These are phyloP conservation scores for Agapanthus africanus DNA, from an alignment of 106 monocot genomes.

Conservation along the genomic window DNA sequence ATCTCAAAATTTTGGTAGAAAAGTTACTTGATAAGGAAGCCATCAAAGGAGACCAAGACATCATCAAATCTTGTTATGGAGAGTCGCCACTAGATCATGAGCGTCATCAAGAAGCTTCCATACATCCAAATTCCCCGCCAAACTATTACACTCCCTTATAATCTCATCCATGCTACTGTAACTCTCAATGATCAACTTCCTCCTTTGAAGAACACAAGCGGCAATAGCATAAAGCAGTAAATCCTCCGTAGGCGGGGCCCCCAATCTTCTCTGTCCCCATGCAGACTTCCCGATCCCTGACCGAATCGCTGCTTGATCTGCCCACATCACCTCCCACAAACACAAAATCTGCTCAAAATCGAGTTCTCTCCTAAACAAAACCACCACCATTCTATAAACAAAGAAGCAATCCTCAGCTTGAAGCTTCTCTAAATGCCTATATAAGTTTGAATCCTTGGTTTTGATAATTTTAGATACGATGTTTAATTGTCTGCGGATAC, in stretches of 20 bases:
- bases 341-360: constrained; percentile 77
- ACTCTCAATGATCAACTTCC: constrained; percentile 77
- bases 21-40: background rate
- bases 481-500: constrained; percentile 67
- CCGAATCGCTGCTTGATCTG: constrained; percentile 71
- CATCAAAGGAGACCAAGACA: background rate
- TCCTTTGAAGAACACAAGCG: constrained; percentile 73
- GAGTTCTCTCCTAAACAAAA: constrained; percentile 74
- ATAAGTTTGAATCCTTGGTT: constrained; percentile 58
- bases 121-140: constrained; percentile 71
- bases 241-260: constrained; percentile 77
- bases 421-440: constrained; percentile 76
- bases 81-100: constrained; percentile 60
- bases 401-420: constrained; percentile 86
- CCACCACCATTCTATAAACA: constrained; percentile 89
- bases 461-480: constrained; percentile 84
- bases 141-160: constrained; percentile 69
- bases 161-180: constrained; percentile 90
- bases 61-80: constrained; percentile 51
- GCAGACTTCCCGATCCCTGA: constrained; percentile 52
- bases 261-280: constrained; percentile 30
- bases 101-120: constrained; percentile 92
- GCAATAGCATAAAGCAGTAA: constrained; percentile 83
- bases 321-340: constrained; percentile 97
- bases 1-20: background rate